phyloP scores from a whole-genome alignment of 139 green algal genomes.

The Yamagishiella unicocca region DNA sequence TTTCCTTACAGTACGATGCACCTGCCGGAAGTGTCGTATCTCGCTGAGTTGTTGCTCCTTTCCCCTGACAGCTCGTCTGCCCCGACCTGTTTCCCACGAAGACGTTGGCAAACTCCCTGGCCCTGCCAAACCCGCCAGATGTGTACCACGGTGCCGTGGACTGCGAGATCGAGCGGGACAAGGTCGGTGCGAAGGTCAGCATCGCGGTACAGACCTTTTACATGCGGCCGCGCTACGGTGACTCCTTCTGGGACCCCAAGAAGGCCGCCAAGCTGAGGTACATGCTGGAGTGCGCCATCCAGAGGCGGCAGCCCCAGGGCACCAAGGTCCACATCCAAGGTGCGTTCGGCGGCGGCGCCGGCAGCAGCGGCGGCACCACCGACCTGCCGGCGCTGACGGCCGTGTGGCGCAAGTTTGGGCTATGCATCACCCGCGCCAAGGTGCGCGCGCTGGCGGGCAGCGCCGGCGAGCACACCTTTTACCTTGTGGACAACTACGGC shows the following conservation, averaged over 20 bases:
- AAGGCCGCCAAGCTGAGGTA: conserved; percentile 67
- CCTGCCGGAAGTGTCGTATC: no score
- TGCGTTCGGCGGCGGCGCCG: background rate
- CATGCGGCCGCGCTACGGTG: conserved; percentile 49
- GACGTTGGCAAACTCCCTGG: no score
- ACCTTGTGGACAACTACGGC: conserved; percentile 32
- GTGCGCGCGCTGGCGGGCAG: conserved; percentile 25
- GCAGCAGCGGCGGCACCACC: background rate
- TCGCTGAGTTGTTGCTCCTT: no score
- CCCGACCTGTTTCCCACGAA: no score
- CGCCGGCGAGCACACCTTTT: conserved; percentile 41
- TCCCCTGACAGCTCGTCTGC: no score
- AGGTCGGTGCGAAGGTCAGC: background rate
- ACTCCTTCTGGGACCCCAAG: conserved; percentile 37
- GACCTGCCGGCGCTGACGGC: conserved; percentile 59
- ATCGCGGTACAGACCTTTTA: conserved; percentile 74
- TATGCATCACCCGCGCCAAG: conserved; percentile 67
- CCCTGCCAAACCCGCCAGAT: no score
- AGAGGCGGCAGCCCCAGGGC: conserved; percentile 64
- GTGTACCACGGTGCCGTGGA: conserved; percentile 91
- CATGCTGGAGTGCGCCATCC: conserved; percentile 72
- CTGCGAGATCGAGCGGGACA: conserved; percentile 32
- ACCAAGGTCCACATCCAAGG: conserved; percentile 79
- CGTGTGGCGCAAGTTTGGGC: conserved; percentile 59
- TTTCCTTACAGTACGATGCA: no score